Conservation (phyloP, 2,329 filamentous ascomycete species). For the Trichoderma sp. region DNA sequence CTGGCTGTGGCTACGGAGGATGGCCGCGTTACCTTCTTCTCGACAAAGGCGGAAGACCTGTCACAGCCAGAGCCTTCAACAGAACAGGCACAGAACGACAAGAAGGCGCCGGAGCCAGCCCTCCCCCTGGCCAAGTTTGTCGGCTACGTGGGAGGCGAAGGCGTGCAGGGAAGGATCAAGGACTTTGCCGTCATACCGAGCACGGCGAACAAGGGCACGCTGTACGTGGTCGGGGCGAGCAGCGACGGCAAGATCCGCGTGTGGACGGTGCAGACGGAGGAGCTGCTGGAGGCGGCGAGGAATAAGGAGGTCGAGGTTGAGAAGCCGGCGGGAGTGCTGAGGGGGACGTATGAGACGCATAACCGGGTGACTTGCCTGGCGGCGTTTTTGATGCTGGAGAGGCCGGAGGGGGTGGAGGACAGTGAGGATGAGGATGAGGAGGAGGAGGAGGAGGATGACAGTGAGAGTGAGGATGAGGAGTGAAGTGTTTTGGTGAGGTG, state of each 20-base stretch:
- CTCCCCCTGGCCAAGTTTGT: slow-evolving; percentile 66
- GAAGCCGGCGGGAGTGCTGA: slow-evolving; percentile 60
- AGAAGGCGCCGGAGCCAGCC: slow-evolving; percentile 37
- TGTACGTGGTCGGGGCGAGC: slow-evolving; percentile 70
- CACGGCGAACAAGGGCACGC: slow-evolving; percentile 43
- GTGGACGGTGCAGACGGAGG: slow-evolving; percentile 62
- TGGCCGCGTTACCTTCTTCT: slow-evolving; percentile 81
- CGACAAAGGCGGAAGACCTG: slow-evolving; percentile 60
- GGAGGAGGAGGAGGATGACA: slow-evolving; percentile 46
- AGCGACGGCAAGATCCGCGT: slow-evolving; percentile 85
- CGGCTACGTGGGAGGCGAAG: slow-evolving; percentile 77
- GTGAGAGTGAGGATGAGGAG: slow-evolving; percentile 35
- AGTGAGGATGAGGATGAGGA: slow-evolving; percentile 56
- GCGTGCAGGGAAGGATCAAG: slow-evolving; percentile 76
- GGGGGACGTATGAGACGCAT: slow-evolving; percentile 80
- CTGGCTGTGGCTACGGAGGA: slow-evolving; percentile 87
- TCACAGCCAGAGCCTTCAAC: slow-evolving; percentile 33
- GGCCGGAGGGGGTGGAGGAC: slow-evolving; percentile 62
- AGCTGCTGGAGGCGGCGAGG: slow-evolving; percentile 43
- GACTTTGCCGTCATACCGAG: slow-evolving; percentile 72
- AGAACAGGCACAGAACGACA: slow-evolving; percentile 33
- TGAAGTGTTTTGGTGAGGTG: slow-evolving; percentile 21
- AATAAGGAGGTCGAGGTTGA: slow-evolving; percentile 33
- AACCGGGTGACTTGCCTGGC: slow-evolving; percentile 88
- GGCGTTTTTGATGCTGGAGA: slow-evolving; percentile 80